Conservation (phyloP, 176 grass and related monocot genomes). For the Triticum dicoccoides region DNA sequence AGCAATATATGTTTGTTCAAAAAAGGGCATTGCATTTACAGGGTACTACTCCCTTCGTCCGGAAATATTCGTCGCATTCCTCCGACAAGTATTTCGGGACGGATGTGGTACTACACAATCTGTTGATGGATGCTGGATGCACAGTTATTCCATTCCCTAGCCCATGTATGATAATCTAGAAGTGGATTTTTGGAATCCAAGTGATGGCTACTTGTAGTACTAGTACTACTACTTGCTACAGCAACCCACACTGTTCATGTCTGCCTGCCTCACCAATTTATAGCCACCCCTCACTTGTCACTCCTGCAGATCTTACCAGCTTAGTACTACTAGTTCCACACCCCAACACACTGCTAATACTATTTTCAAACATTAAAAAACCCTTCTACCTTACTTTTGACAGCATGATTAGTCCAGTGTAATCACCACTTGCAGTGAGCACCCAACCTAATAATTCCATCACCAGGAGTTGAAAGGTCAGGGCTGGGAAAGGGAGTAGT, state of each 20-base stretch:
- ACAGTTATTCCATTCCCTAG: not conserved
- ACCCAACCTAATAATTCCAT: constrained; percentile 14
- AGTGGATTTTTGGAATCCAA: not conserved
- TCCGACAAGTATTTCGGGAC: no score
- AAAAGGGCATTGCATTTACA: not conserved
- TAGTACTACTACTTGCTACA: not conserved
- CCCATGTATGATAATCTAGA: not conserved
- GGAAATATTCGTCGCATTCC: no score
- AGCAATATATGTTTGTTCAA: not conserved
- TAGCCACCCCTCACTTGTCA: not conserved
- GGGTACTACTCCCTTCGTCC: not conserved
- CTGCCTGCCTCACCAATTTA: not conserved
- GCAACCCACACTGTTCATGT: not conserved
- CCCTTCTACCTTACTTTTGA: not conserved
- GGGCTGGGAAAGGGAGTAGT: not conserved
- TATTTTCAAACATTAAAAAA: not conserved
- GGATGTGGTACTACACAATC: not conserved
- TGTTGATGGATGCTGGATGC: not conserved
- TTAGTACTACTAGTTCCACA: not conserved
- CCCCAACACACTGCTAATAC: not conserved
- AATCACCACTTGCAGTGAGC: not conserved
- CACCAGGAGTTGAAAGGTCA: not conserved
- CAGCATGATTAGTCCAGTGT: constrained; percentile 22
- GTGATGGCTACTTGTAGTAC: not conserved
- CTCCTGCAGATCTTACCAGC: not conserved